These are phyloP conservation scores for Cryphonectria carpinicola DNA, from an alignment of 2,329 filamentous ascomycete species.

Conservation along the genomic window DNA sequence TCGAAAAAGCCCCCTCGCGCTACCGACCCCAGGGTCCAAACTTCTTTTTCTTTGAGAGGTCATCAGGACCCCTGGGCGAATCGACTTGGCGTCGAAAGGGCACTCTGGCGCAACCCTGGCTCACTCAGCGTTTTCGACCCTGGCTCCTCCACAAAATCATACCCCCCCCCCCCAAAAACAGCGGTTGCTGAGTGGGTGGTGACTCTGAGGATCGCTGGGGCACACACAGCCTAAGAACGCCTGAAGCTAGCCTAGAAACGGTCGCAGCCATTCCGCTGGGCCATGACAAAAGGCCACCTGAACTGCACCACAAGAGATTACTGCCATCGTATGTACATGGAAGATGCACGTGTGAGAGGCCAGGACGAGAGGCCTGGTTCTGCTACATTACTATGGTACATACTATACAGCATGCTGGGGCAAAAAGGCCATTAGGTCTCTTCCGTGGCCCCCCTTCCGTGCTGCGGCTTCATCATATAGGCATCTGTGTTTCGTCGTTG, in stretches of 20 bases:
- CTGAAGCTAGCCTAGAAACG: background rate
- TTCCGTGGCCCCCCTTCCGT: background rate
- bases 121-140: slow-evolving; percentile 4
- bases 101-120: background rate
- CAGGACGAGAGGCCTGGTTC: background rate
- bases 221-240: background rate
- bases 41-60: background rate
- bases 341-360: background rate
- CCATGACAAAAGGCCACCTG: background rate
- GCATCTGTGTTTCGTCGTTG: slow-evolving; percentile 5
- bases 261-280: background rate
- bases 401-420: background rate
- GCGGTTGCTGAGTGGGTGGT: background rate
- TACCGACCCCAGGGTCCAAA: slow-evolving; percentile 1
- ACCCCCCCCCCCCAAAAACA: background rate
- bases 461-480: background rate
- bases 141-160: background rate
- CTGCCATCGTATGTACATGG: background rate
- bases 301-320: background rate
- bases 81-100: slow-evolving; percentile 1
- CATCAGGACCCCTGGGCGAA: slow-evolving; percentile 7
- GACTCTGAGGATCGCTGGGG: background rate
- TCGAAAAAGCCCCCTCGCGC: background rate
- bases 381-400: background rate
- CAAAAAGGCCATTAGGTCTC: background rate